Base-by-base conservation (phyloP, 2,329 filamentous ascomycete species). In the Fusarium illudens region DNA sequence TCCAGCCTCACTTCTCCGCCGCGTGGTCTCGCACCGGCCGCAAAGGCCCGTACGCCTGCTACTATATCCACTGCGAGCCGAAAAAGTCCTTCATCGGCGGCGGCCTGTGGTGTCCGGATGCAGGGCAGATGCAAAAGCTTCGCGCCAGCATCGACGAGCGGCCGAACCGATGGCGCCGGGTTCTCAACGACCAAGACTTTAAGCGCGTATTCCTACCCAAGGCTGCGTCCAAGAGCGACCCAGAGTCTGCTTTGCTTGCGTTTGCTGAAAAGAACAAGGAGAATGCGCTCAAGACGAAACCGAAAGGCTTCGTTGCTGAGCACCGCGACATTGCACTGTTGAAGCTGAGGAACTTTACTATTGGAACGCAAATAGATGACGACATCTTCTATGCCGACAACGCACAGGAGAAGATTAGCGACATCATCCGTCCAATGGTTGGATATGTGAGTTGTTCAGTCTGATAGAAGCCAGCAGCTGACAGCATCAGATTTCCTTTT, bases 11-110 rank as follows among this genome's bases (percentile, higher is more conserved):
- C 79, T 97, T 94, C 79, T 92, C 91, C 10, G 93, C 91, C 34
- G 92, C 92, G 22, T 97, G 92, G 88, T 96, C 92, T 59, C 89
- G 94, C 19, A 96, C 93, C 0, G 94, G 94, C 19, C 87, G 92
- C 57, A 97, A 97, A 79, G 93, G 93, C 0, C 90, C 92, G 10
- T 96, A 96, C 78, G 94, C 94, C 7, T 90, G 89, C 75, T 97
- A 97, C 80, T 97, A 97, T 79, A 81, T 97, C 19, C 93, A 97
- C 77, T 86, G 92, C 67, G 88, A 95, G 76, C 93, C 94, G 11
- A 83, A 83, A 3, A 82, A 85, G 52, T 90, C 88, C 75, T 92
- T 95, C 71, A 82, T 96, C 39, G 94, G 92, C 60, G 93, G 92
- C 48, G 94, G 94, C 1, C 81, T 96, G 15, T 97, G 92, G 92